A percentile compares a stretch with the other conserved stretches of the same genome.
Conservation (phyloP, 768 basidiomycete genomes). For the Boletus rex-veris region DNA sequence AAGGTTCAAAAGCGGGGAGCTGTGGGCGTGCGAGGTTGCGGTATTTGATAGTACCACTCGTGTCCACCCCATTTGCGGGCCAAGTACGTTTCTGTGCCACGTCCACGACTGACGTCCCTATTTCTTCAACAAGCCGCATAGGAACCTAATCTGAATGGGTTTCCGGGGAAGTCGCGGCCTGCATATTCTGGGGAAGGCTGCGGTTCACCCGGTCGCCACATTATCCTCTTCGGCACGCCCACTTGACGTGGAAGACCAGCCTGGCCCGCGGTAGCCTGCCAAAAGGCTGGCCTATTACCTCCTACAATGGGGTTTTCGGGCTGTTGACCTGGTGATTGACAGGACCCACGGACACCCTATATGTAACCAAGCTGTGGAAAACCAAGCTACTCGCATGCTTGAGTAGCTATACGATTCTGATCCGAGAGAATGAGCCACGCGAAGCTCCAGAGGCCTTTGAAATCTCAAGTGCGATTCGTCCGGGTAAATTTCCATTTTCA, state of each 20-base stretch:
- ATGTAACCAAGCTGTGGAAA: slow-evolving; percentile 10
- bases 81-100: slow-evolving; percentile 23
- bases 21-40: slow-evolving; percentile 7
- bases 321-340: slow-evolving; percentile 28
- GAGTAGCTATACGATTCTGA: slow-evolving; percentile 7
- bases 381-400: slow-evolving; percentile 4
- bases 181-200: slow-evolving; percentile 8
- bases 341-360: slow-evolving; percentile 21
- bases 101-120: slow-evolving; percentile 11
- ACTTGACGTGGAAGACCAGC: slow-evolving; percentile 18
- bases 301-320: slow-evolving; percentile 8
- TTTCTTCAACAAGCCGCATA: slow-evolving; percentile 9
- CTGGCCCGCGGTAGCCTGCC: slow-evolving; percentile 13
- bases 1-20: slow-evolving; percentile 13
- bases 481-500: slow-evolving; percentile 20
- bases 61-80: slow-evolving; percentile 20
- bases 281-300: slow-evolving; percentile 19
- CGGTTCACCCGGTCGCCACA: slow-evolving; percentile 12
- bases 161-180: slow-evolving; percentile 11
- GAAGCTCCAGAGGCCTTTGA: slow-evolving; percentile 19
- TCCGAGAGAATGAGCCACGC: slow-evolving; percentile 20
- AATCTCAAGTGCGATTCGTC: slow-evolving; percentile 28
- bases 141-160: slow-evolving; percentile 9
- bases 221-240: slow-evolving; percentile 16
- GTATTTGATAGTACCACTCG: slow-evolving; percentile 6